Evolutionary conservation across 2,329 filamentous ascomycete species (phyloP), one percentile per base, ranked within the genome.

Genomic region (Purpureocillium takamizusanense): DNA sequence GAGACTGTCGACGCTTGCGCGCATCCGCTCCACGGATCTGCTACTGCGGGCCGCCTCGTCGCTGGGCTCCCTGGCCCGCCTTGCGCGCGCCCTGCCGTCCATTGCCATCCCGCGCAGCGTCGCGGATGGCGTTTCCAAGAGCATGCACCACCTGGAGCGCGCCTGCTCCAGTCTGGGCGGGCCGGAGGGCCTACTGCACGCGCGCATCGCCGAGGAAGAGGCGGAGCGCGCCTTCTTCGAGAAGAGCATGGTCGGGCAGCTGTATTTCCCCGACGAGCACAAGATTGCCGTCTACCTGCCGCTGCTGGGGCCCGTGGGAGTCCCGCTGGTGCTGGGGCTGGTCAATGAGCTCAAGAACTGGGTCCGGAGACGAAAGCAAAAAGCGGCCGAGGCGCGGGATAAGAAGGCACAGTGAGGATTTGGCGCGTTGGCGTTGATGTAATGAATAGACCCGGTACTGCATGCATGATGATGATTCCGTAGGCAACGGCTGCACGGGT

Each of bases 241-340:
- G 62, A 94, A 94, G 63, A 94, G 86, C 54, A 98, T 98, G 92
- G 92, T 98, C 11, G 92, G 89, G 0, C 92, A 97, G 64, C 81
- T 97, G 2, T 98, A 97, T 61, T 98, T 98, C 60, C 92, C 92
- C 0, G 92, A 98, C 54, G 92, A 98, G 65, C 92, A 98, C 61
- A 98, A 97, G 62, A 78, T 98, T 17, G 92, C 92, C 1, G 92
- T 98, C 1, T 98, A 98, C 57, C 63, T 98, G 51, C 92, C 92
- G 1, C 65, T 98, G 10, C 65, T 98, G 31, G 92, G 92, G 1
- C 92, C 92, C 0, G 80, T 97, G 31, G 88, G 86, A 4, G 90
- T 97, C 11, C 92, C 92, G 29, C 64, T 98, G 36, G 59, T 95
- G 7, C 85, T 95, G 74, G 83, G 84, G 4, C 66, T 86, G 21